phyloP scores from a whole-genome alignment of 352 stramenopile species.

The Globisporangium takayamanum region DNA sequence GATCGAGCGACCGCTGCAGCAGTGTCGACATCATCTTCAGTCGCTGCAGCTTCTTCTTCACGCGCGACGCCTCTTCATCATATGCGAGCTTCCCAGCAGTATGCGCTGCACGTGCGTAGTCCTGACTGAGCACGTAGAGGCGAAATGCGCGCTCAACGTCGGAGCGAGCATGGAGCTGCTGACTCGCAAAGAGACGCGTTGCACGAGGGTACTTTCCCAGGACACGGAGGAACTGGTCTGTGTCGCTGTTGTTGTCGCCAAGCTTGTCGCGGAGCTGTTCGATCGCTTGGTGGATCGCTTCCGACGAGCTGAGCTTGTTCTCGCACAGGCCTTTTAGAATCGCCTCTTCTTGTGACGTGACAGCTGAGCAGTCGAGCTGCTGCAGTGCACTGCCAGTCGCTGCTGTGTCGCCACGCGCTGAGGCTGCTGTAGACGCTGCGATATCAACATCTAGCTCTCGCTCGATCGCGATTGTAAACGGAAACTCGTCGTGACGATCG shows the following conservation, averaged over 20 bases:
- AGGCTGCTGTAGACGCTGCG: neutral
- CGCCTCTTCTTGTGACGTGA: conserved; percentile 29
- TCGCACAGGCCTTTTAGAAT: conserved; percentile 34
- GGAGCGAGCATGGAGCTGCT: conserved; percentile 26
- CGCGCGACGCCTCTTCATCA: conserved; percentile 33
- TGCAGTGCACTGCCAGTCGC: neutral
- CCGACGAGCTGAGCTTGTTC: conserved; percentile 39
- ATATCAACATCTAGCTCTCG: conserved; percentile 23
- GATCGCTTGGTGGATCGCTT: conserved; percentile 37
- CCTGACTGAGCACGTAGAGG: conserved; percentile 14
- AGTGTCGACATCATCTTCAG: conserved; percentile 33
- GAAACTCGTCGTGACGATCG: conserved; percentile 30
- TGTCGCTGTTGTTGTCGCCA: conserved; percentile 5
- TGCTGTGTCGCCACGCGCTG: neutral
- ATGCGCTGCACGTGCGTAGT: conserved; percentile 27
- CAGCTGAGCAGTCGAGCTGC: neutral
- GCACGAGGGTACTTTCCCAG: conserved; percentile 42
- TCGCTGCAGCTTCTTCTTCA: conserved; percentile 22
- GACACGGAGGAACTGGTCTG: conserved; percentile 26
- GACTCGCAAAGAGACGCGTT: conserved; percentile 30
- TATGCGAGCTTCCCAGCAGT: conserved; percentile 43
- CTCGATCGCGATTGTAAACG: conserved; percentile 24
- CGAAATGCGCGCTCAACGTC: conserved; percentile 30
- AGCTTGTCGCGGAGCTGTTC: conserved; percentile 24
- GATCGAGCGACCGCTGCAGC: conserved; percentile 14